Evolutionary conservation across 1,139 yeast genomes (phyloP).

Genomic region (Taphrina pruni): DNA sequence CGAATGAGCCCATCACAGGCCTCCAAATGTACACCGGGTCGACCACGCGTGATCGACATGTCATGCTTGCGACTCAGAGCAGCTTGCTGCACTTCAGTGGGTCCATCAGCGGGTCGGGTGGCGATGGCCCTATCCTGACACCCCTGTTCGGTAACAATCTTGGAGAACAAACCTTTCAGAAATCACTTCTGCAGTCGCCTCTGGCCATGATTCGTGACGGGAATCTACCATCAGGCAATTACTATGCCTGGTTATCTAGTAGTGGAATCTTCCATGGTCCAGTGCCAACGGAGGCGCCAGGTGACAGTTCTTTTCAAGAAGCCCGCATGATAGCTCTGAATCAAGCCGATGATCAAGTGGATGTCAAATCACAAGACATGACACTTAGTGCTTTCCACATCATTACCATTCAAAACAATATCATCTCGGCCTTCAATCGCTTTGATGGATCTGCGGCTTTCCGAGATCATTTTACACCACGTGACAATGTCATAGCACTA

Average conservation of each 20-base stretch:
- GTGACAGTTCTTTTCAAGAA: constrained; percentile 32
- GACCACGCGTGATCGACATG: neutral
- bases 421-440: constrained; percentile 16
- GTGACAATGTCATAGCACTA: constrained; percentile 56
- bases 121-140: constrained; percentile 11
- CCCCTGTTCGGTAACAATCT: neutral
- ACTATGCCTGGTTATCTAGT: constrained; percentile 29
- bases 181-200: neutral
- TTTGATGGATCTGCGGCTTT: constrained; percentile 18
- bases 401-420: constrained; percentile 3
- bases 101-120: neutral
- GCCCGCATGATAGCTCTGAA: neutral
- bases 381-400: constrained; percentile 24
- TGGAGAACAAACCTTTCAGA: constrained; percentile 24
- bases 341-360: neutral
- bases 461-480: constrained; percentile 6
- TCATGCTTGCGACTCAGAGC: constrained; percentile 5
- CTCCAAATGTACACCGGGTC: neutral
- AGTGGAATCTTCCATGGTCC: constrained; percentile 31
- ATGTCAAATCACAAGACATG: neutral
- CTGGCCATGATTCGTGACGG: constrained; percentile 16
- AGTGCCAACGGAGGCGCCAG: constrained; percentile 11
- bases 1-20: constrained; percentile 19
- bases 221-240: neutral
- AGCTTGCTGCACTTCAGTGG: constrained; percentile 19